Evolutionary conservation across 345 rosid genomes (phyloP), one percentile per base, ranked within the genome.

Genomic region (Ceriops zippeliana): DNA sequence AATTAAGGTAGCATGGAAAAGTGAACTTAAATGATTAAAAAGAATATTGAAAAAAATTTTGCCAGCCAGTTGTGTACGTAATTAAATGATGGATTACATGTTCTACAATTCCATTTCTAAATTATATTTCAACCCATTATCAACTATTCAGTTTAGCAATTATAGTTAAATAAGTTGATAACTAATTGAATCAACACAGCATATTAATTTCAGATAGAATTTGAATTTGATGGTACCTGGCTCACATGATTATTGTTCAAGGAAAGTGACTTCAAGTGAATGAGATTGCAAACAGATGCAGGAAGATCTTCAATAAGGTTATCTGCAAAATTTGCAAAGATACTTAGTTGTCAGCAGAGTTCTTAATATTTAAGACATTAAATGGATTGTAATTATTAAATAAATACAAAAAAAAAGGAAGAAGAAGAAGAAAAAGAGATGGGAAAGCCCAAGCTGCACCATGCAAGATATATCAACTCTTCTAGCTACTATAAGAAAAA

Each of bases 251-350:
- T 93, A 70, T 86, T 83, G 84, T 91, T 79, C 60, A 91, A 79
- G 81, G 84, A 79, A 58, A 91, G 88, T 3, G 88, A 91, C 79
- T 91, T 93, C 71, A 93, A 73, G 64, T 91, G 96, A 73, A 74
- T 42, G 58, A 93, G 90, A 81, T 83, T 89, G 83, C 96, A 86
- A 68, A 91, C 78, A 59, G 98, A 89, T 59, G 83, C 80, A 26
- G 98, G 97, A 54, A 93, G 87, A 66, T 84, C 95, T 73, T 91
- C 89, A 26, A 93, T 76, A 53, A 68, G 76, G 77, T 93, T 93
- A 82, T 88, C 98, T 93, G 93, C 80, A 82, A 83, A 79, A 53
- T 73, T 74, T 74, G 57, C 65, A 74, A 67, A 21, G 56, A 67
- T 68, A 38, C 75, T 10, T 73, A 65, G 70, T 28, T 64, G 28